phyloP scores from a whole-genome alignment of 805 yeast species.

The Saccharomycopsis fermentans region DNA sequence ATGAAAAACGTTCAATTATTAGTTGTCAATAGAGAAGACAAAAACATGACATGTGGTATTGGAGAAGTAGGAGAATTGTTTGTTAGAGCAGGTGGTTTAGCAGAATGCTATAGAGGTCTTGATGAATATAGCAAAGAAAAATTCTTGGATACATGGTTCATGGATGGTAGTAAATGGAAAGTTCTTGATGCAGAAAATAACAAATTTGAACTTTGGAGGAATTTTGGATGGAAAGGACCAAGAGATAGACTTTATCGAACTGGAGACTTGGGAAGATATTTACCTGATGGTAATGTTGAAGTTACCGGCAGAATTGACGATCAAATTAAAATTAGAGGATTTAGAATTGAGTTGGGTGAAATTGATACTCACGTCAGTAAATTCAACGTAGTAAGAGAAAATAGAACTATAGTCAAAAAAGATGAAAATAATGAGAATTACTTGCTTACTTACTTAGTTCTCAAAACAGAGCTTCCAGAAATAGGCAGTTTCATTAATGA shows the following conservation, averaged over 20 bases:
- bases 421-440: constrained; percentile 91
- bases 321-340: constrained; percentile 96
- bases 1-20: constrained; percentile 91
- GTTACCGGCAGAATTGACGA: constrained; percentile 99
- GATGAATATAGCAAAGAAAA: constrained; percentile 84
- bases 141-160: constrained; percentile 88
- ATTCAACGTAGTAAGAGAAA: constrained; percentile 86
- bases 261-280: constrained; percentile 93
- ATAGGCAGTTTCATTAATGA: constrained; percentile 23
- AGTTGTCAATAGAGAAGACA: constrained; percentile 85
- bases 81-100: constrained; percentile 95
- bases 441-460: constrained; percentile 84
- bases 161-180: constrained; percentile 34
- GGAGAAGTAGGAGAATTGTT: constrained; percentile 99
- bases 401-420: constrained; percentile 82
- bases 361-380: constrained; percentile 95
- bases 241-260: constrained; percentile 94
- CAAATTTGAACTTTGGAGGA: constrained; percentile 30
- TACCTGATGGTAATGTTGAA: constrained; percentile 96
- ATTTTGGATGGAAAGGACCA: constrained; percentile 89
- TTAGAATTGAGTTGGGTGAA: constrained; percentile 96
- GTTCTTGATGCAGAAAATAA: background rate
- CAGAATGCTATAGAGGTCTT: constrained; percentile 89
- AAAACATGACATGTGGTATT: constrained; percentile 88
- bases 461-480: constrained; percentile 45